Conservation (phyloP, 2,329 filamentous ascomycete genomes). For the Hansfordia pulvinata region DNA sequence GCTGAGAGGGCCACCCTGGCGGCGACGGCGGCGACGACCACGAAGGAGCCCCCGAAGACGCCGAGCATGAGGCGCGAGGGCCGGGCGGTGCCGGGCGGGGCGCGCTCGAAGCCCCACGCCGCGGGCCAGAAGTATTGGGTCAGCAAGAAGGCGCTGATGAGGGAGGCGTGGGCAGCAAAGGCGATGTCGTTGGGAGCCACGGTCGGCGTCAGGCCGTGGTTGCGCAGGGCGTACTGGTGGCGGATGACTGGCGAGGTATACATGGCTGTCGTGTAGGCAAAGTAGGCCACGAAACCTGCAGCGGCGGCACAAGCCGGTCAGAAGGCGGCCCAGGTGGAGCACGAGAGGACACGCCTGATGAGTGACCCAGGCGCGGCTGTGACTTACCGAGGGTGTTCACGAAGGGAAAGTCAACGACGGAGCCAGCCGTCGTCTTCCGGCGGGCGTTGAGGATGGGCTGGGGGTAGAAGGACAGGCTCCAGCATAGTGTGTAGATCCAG, state of each 20-base stretch:
- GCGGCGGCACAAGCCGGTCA: neutral
- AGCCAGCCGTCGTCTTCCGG: constrained; percentile 66
- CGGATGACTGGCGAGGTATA: constrained; percentile 69
- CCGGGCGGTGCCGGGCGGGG: constrained; percentile 39
- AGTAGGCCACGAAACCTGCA: constrained; percentile 60
- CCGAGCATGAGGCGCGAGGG: constrained; percentile 50
- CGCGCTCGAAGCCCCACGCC: constrained; percentile 62
- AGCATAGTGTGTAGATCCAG: constrained; percentile 63
- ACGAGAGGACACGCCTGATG: too few relatives aligned
- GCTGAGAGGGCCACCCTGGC: constrained; percentile 25
- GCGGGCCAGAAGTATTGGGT: constrained; percentile 60
- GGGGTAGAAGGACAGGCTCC: constrained; percentile 88
- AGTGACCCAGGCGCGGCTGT: neutral
- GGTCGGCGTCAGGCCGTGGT: constrained; percentile 64
- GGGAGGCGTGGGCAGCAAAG: constrained; percentile 70
- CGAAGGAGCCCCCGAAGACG: constrained; percentile 54
- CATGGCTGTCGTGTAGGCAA: constrained; percentile 60
- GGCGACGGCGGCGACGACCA: constrained; percentile 35
- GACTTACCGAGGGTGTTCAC: constrained; percentile 49
- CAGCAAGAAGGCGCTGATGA: constrained; percentile 59
- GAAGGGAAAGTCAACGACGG: constrained; percentile 77
- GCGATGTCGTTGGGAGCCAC: constrained; percentile 82
- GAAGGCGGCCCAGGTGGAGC: neutral
- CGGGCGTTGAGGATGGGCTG: constrained; percentile 71
- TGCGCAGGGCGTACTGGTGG: constrained; percentile 68